Evolutionary conservation across 2,329 filamentous ascomycete genomes (phyloP).

Genomic region (Mycocentrospora acerina): DNA sequence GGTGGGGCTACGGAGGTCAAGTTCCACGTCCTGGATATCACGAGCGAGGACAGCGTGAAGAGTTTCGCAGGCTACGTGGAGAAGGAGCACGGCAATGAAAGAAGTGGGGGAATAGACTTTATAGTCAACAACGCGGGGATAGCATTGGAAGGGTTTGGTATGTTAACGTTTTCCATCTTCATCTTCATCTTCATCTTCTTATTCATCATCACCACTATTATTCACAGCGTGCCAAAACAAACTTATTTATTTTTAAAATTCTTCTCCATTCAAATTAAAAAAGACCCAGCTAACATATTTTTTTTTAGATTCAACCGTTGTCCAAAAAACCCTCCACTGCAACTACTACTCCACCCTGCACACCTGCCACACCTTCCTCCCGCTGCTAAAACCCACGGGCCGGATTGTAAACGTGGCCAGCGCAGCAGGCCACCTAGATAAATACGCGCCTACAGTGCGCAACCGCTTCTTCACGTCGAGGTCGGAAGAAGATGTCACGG

Average conservation of each 20-base stretch:
- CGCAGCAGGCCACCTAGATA: constrained; percentile 47
- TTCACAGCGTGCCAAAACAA: too few species aligned
- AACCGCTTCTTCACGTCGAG: constrained; percentile 46
- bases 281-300: constrained; percentile 2
- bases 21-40: constrained; percentile 53
- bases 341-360: constrained; percentile 58
- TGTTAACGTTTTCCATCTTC: constrained; percentile 1
- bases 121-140: constrained; percentile 58
- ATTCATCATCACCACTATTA: too few species aligned
- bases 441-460: constrained; percentile 49
- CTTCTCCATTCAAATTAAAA: too few species aligned
- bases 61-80: constrained; percentile 47
- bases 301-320: constrained; percentile 49
- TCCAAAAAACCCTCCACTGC: constrained; percentile 51
- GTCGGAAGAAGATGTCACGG: constrained; percentile 47
- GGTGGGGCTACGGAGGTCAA: constrained; percentile 48
- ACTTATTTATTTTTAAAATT: too few species aligned
- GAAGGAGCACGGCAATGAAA: constrained; percentile 44
- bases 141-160: constrained; percentile 50
- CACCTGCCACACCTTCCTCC: constrained; percentile 48
- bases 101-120: constrained; percentile 55
- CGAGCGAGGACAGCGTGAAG: constrained; percentile 47
- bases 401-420: constrained; percentile 54
- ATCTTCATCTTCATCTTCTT: too few species aligned
- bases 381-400: constrained; percentile 48